These are phyloP conservation scores for Penicillium sp. DNA, from an alignment of 2,329 filamentous ascomycete species.

Conservation along the genomic window DNA sequence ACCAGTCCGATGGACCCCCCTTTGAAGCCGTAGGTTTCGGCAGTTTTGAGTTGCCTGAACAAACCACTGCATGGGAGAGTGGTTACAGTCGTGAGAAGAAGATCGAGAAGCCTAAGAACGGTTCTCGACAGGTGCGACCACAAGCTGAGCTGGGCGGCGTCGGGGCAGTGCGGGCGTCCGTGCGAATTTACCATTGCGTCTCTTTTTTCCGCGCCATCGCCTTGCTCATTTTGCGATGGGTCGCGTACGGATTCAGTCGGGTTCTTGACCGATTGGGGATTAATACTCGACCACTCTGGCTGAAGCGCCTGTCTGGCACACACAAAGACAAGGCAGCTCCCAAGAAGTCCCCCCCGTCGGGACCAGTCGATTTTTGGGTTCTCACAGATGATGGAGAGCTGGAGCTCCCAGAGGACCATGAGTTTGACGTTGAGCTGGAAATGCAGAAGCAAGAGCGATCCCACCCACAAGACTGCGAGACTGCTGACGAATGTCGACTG, in stretches of 20 bases:
- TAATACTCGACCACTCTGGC: conserved; percentile 63
- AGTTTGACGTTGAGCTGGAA: conserved; percentile 79
- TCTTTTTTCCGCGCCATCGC: conserved; percentile 75
- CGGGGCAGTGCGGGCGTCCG: conserved; percentile 75
- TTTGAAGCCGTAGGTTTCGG: conserved; percentile 38
- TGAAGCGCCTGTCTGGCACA: conserved; percentile 46
- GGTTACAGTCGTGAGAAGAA: conserved; percentile 51
- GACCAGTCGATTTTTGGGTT: conserved; percentile 56
- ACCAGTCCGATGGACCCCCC: conserved; percentile 18
- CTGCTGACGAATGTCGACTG: conserved; percentile 64
- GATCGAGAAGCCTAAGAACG: conserved; percentile 42
- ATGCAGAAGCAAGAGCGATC: conserved; percentile 64
- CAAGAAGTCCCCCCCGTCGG: conserved; percentile 16
- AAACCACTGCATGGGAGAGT: conserved; percentile 44
- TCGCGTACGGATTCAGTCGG: conserved; percentile 57
- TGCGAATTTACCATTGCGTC: conserved; percentile 73
- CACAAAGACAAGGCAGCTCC: conserved; percentile 22
- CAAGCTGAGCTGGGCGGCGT: conserved; percentile 61
- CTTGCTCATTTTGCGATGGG: conserved; percentile 62
- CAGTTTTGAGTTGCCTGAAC: conserved; percentile 39
- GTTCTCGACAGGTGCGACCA: conserved; percentile 39
- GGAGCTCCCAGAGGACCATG: conserved; percentile 60
- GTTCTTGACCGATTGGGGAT: conserved; percentile 63
- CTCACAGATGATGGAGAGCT: conserved; percentile 56
- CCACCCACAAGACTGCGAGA: conserved; percentile 43